Conservation (phyloP, 306 rosid species). For the Citrullus colocynthis region DNA sequence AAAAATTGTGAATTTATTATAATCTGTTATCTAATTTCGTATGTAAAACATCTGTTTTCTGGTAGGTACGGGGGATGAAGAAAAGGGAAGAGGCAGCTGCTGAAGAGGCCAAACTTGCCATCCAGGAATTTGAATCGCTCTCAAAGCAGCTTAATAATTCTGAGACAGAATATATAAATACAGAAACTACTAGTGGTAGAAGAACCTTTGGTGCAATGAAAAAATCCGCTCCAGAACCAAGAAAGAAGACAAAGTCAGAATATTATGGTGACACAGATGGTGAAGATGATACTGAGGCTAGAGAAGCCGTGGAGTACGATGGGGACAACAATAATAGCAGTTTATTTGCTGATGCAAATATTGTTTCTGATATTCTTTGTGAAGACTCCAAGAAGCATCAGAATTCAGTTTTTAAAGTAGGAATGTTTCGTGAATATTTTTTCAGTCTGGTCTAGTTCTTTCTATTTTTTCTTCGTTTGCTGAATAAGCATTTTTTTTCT, state of each 20-base stretch:
- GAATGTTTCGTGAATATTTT: not conserved
- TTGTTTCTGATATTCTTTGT: constrained; percentile 17
- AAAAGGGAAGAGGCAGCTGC: constrained; percentile 61
- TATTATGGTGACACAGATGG: constrained; percentile 50
- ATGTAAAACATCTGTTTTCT: not conserved
- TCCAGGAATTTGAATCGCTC: constrained; percentile 55
- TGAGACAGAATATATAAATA: constrained; percentile 30
- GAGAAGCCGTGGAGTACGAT: constrained; percentile 13
- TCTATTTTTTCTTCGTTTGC: not conserved
- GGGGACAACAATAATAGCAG: constrained; percentile 17
- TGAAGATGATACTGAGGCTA: constrained; percentile 44
- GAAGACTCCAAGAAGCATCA: constrained; percentile 29
- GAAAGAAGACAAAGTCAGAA: constrained; percentile 31
- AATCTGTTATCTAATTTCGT: not conserved
- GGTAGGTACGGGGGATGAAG: constrained; percentile 66
- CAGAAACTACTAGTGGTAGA: constrained; percentile 48
- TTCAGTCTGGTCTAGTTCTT: not conserved
- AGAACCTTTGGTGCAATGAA: constrained; percentile 58
- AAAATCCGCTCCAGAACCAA: constrained; percentile 28
- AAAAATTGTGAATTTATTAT: not conserved
- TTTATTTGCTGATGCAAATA: constrained; percentile 18
- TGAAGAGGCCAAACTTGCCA: constrained; percentile 67
- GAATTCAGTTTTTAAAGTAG: constrained; percentile 61
- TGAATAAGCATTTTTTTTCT: constrained; percentile 17
- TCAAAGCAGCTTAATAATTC: constrained; percentile 46